Conservation (phyloP, 352 stramenopile species). For the Pythium rishiriense region DNA sequence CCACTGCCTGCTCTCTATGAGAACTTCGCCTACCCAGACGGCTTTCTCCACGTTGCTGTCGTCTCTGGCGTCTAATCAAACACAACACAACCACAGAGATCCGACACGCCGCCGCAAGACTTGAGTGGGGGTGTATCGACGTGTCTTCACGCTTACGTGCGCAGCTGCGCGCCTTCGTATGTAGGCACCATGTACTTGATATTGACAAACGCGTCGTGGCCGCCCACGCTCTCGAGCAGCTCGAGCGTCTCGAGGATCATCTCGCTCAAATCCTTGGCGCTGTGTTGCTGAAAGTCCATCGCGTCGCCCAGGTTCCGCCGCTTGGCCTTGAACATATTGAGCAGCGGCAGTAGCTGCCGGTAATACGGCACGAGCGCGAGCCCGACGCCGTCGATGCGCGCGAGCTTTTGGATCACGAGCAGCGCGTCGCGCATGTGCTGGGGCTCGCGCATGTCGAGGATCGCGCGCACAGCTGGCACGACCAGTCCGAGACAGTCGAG, state of each 20-base stretch:
- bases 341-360: slow-evolving; percentile 85
- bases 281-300: slow-evolving; percentile 91
- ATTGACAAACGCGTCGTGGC: slow-evolving; percentile 90
- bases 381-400: slow-evolving; percentile 60
- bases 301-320: slow-evolving; percentile 88
- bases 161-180: slow-evolving; percentile 78
- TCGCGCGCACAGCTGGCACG: slow-evolving; percentile 64
- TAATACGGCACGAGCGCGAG: slow-evolving; percentile 91
- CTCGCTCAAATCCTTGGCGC: slow-evolving; percentile 76
- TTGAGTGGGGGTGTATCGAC: too few species aligned
- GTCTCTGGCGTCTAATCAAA: slow-evolving; percentile 9
- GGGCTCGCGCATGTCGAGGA: slow-evolving; percentile 67
- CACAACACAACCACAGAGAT: neutral
- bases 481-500: slow-evolving; percentile 67
- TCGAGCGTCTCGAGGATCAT: slow-evolving; percentile 89
- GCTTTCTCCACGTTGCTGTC: slow-evolving; percentile 71
- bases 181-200: slow-evolving; percentile 98
- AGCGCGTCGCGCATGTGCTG: slow-evolving; percentile 55
- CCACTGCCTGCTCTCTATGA: slow-evolving; percentile 65
- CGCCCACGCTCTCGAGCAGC: slow-evolving; percentile 81
- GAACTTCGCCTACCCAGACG: slow-evolving; percentile 69
- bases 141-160: slow-evolving; percentile 16
- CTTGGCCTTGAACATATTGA: slow-evolving; percentile 91
- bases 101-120: too few species aligned
- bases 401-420: slow-evolving; percentile 60